Evolutionary conservation across 2,329 filamentous ascomycete species (phyloP).

Genomic region (Stagonosporopsis chrysanthemi): DNA sequence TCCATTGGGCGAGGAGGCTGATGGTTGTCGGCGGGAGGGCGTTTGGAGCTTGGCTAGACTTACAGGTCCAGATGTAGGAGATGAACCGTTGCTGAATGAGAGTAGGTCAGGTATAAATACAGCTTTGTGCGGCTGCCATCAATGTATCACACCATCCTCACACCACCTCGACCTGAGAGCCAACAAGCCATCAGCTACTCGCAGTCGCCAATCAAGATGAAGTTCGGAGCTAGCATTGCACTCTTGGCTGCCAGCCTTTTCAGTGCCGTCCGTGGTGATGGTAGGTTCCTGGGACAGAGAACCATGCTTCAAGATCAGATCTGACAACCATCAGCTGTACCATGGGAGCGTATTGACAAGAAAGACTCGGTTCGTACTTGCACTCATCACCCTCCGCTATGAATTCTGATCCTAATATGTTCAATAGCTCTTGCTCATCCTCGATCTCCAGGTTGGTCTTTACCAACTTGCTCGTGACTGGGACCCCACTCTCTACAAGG

Average conservation of each 20-base stretch:
- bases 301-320: neutral
- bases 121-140: constrained; percentile 12
- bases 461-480: constrained; percentile 70
- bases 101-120: constrained; percentile 37
- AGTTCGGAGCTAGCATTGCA: constrained; percentile 38
- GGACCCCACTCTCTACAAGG: constrained; percentile 68
- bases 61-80: neutral
- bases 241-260: constrained; percentile 39
- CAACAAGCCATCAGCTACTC: constrained; percentile 1
- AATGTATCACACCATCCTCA: constrained; percentile 25
- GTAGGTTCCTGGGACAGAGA: constrained; percentile 21
- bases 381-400: neutral
- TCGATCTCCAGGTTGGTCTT: constrained; percentile 68
- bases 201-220: constrained; percentile 37
- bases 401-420: neutral
- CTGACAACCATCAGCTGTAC: constrained; percentile 43
- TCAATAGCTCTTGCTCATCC: constrained; percentile 61
- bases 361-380: constrained; percentile 46
- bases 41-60: constrained; percentile 1
- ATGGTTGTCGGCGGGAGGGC: neutral
- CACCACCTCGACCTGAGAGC: constrained; percentile 16
- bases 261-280: constrained; percentile 41
- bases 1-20: constrained; percentile 5
- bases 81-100: neutral
- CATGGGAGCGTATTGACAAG: constrained; percentile 53